A percentile compares a stretch with the other conserved stretches of the same genome.
phyloP scores from a whole-genome alignment of 2,329 filamentous ascomycete genomes.

The Cladosporium oxysporum region DNA sequence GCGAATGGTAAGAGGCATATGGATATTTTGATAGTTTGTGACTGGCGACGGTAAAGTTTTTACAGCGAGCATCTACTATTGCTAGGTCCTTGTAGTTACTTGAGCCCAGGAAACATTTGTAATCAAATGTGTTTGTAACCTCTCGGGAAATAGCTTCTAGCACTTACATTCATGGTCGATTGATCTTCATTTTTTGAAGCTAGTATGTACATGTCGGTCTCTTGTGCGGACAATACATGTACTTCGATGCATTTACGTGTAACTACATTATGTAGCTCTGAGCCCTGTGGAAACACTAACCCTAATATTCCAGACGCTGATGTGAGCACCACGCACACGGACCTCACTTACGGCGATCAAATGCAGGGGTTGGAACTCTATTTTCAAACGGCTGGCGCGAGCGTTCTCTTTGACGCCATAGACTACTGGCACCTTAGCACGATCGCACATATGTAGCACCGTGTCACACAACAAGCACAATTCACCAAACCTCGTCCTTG shows the following conservation, averaged over 20 bases:
- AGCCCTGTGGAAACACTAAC: neutral
- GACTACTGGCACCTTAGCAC: neutral
- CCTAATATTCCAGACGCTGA: neutral
- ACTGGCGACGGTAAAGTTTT: no score
- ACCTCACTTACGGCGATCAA: neutral
- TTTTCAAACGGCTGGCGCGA: slow-evolving; percentile 11
- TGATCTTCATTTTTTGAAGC: neutral
- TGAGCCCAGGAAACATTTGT: no score
- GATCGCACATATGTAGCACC: neutral
- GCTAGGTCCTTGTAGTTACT: no score
- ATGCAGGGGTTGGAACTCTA: slow-evolving; percentile 9
- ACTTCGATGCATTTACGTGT: neutral
- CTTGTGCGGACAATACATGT: neutral
- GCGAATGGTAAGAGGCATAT: no score
- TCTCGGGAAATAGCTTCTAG: neutral
- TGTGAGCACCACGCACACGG: neutral
- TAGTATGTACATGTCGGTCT: neutral
- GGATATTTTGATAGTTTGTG: no score
- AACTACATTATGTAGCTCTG: no score
- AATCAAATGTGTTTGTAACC: neutral
- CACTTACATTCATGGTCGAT: neutral
- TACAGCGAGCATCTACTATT: no score
- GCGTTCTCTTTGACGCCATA: slow-evolving; percentile 14
- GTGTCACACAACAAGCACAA: neutral
- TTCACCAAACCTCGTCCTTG: neutral